Evolutionary conservation across 1,284 basidiomycete genomes (phyloP).

Genomic region (Athelia sp.): DNA sequence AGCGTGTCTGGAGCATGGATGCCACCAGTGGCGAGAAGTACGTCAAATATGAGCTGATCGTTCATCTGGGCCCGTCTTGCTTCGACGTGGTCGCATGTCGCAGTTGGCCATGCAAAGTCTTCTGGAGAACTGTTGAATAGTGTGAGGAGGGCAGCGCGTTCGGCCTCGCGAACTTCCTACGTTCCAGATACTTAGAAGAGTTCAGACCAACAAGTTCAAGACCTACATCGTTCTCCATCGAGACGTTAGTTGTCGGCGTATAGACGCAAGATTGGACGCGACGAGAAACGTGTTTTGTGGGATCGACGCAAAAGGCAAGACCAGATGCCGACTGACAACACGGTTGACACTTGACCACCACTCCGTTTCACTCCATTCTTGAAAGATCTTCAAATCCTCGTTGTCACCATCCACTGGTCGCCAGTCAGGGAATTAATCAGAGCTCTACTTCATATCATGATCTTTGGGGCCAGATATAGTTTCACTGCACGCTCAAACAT

Average conservation of each 20-base stretch:
- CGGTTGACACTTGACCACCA: no score
- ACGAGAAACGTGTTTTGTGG: not conserved
- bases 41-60: slow-evolving; percentile 68
- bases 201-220: not conserved
- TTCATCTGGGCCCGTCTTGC: slow-evolving; percentile 54
- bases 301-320: not conserved
- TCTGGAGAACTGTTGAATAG: slow-evolving; percentile 41
- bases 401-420: no score
- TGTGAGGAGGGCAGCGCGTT: slow-evolving; percentile 14
- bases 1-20: slow-evolving; percentile 49
- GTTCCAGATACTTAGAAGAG: no score
- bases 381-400: no score
- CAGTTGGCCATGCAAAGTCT: slow-evolving; percentile 46
- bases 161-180: no score
- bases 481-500: no score
- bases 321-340: not conserved
- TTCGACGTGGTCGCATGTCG: slow-evolving; percentile 48
- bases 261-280: not conserved
- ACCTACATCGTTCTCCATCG: not conserved
- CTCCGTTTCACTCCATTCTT: no score
- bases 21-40: slow-evolving; percentile 61
- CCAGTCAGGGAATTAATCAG: no score
- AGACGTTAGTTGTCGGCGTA: not conserved
- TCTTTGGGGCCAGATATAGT: no score
- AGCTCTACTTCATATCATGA: no score